phyloP scores from a whole-genome alignment of 169 alveolate genomes.

The Eimeria sp. region DNA sequence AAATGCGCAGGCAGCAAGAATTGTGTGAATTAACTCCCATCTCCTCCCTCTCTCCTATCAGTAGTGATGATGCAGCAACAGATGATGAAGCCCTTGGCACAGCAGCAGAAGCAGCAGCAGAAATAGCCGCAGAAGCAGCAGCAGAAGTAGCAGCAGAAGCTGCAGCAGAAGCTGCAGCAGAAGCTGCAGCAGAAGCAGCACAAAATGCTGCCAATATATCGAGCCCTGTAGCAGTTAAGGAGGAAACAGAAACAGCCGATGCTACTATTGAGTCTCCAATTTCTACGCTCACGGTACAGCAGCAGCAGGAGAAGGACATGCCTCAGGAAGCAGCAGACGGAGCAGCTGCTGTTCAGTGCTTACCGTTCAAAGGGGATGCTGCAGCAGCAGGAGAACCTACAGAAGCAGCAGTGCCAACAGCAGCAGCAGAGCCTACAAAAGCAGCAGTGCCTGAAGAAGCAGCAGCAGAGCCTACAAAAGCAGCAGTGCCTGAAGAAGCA shows the following conservation, averaged over 20 bases:
- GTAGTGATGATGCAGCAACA: constrained; percentile 16
- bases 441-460: not conserved
- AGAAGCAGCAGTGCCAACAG: not conserved
- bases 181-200: not conserved
- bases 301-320: not conserved
- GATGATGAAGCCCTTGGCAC: not conserved
- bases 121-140: not conserved
- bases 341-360: not conserved
- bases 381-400: not conserved
- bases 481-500: not conserved
- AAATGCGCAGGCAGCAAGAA: not conserved
- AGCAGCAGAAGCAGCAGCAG: not conserved
- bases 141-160: not conserved
- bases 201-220: no score
- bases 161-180: not conserved
- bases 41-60: not conserved
- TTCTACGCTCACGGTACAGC: not conserved
- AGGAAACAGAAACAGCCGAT: not conserved
- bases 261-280: not conserved
- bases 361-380: not conserved
- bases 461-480: not conserved
- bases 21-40: not conserved
- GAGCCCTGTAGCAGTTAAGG: no score
- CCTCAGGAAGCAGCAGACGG: not conserved
- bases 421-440: not conserved